These are phyloP conservation scores for Ceratocystis cubensis DNA, from an alignment of 2,329 filamentous ascomycete genomes.

Conservation along the genomic window DNA sequence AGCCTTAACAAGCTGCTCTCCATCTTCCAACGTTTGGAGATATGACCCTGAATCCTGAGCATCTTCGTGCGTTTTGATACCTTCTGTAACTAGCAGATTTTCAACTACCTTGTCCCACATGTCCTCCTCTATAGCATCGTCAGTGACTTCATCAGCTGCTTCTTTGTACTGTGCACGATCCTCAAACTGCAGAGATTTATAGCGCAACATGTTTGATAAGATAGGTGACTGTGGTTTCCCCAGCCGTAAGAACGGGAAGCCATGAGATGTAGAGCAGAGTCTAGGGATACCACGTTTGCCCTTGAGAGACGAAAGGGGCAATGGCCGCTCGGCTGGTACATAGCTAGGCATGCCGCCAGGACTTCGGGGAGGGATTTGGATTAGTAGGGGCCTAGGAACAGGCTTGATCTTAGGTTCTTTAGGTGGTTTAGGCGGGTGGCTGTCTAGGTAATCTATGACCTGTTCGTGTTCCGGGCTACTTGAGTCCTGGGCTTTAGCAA, in stretches of 20 bases:
- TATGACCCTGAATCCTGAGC: background rate
- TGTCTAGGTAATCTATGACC: constrained; percentile 26
- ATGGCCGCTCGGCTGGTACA: constrained; percentile 35
- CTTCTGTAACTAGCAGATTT: constrained; percentile 22
- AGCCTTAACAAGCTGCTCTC: constrained; percentile 38
- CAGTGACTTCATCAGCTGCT: constrained; percentile 31
- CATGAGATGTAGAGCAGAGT: constrained; percentile 40
- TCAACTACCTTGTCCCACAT: constrained; percentile 35
- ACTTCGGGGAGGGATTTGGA: constrained; percentile 26
- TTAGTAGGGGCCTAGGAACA: constrained; percentile 27
- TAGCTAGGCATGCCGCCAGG: constrained; percentile 35
- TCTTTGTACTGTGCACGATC: constrained; percentile 31
- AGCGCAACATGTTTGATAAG: constrained; percentile 47
- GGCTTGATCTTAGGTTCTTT: constrained; percentile 23
- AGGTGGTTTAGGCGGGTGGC: constrained; percentile 10
- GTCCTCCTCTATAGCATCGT: constrained; percentile 33
- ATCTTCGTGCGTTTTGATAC: constrained; percentile 12
- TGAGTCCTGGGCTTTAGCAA: constrained; percentile 31
- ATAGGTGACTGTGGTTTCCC: constrained; percentile 50
- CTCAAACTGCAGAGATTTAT: constrained; percentile 34
- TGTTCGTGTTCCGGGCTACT: constrained; percentile 32
- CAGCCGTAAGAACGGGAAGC: constrained; percentile 52
- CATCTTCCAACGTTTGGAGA: constrained; percentile 24
- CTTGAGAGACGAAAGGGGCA: constrained; percentile 37
- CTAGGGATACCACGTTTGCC: constrained; percentile 44